These are phyloP conservation scores for Phytophthora hybrid DNA, from an alignment of 352 stramenopile genomes.

Conservation along the genomic window DNA sequence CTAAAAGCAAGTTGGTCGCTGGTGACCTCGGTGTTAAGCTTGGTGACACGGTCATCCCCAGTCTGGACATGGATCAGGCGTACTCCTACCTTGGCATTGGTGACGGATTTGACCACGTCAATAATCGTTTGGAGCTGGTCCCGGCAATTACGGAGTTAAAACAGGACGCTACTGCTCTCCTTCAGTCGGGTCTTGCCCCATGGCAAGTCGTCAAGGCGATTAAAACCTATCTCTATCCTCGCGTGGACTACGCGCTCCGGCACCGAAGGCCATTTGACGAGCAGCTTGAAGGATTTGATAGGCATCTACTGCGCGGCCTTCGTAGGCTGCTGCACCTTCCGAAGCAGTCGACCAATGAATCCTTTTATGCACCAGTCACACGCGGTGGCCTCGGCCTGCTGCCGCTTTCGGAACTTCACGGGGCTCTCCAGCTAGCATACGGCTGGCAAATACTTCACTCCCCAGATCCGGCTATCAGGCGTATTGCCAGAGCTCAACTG, in stretches of 20 bases:
- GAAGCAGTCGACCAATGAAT: background rate
- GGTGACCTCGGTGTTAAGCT: background rate
- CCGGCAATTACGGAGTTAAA: background rate
- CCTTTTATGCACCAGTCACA: background rate
- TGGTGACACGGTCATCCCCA: background rate
- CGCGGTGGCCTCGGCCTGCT: background rate
- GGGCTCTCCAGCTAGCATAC: background rate
- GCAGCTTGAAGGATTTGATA: background rate
- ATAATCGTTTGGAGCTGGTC: background rate
- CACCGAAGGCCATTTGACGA: background rate
- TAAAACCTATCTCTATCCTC: background rate
- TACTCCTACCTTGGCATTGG: background rate
- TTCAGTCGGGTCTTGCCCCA: background rate
- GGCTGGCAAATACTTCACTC: background rate
- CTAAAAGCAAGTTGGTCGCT: background rate
- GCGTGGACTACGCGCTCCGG: background rate
- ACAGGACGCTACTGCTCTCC: background rate
- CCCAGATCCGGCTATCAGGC: rapidly evolving
- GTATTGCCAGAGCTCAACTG: too few relatives aligned
- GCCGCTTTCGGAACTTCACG: background rate
- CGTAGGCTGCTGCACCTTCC: background rate
- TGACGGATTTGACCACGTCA: background rate
- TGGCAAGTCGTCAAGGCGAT: background rate
- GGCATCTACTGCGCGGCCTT: background rate
- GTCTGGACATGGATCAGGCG: background rate